Evolutionary conservation across 306 rosid species (phyloP).

Genomic region (Vigna nakashimae): DNA sequence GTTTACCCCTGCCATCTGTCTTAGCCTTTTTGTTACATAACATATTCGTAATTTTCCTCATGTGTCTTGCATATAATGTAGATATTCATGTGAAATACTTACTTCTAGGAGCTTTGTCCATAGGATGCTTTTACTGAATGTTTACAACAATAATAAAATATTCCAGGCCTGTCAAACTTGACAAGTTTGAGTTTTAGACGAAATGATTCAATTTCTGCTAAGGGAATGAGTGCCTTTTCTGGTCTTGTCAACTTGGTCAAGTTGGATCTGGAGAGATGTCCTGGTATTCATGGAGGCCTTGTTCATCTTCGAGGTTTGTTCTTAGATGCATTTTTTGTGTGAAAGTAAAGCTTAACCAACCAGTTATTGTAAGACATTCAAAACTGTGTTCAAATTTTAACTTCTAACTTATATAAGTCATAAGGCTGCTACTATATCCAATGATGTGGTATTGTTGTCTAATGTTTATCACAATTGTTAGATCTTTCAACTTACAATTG

Average conservation of each 20-base stretch:
- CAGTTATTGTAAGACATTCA: neutral
- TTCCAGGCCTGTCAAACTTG: constrained; percentile 83
- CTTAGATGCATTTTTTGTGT: constrained; percentile 33
- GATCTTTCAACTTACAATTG: constrained; percentile 21
- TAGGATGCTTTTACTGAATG: constrained; percentile 25
- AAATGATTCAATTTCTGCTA: constrained; percentile 80
- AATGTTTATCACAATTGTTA: constrained; percentile 1
- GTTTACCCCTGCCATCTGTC: constrained; percentile 18
- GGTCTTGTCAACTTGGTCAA: constrained; percentile 73
- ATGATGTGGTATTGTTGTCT: neutral
- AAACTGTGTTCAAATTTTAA: neutral
- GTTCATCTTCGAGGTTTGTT: constrained; percentile 78
- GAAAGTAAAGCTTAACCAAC: constrained; percentile 1
- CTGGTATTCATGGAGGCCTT: constrained; percentile 89
- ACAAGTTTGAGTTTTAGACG: constrained; percentile 85
- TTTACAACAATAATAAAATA: constrained; percentile 41
- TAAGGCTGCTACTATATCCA: constrained; percentile 6
- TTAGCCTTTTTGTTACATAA: neutral
- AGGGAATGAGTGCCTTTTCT: constrained; percentile 79
- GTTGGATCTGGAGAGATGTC: constrained; percentile 96
- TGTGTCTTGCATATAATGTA: constrained; percentile 13
- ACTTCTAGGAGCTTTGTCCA: constrained; percentile 10
- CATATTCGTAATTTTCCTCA: constrained; percentile 3
- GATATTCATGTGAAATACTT: constrained; percentile 20
- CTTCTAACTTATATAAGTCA: constrained; percentile 19